A percentile compares a stretch with the other conserved stretches of the same genome.
Conservation (phyloP, 2,329 filamentous ascomycete species). For the Neoarthrinium moseri region DNA sequence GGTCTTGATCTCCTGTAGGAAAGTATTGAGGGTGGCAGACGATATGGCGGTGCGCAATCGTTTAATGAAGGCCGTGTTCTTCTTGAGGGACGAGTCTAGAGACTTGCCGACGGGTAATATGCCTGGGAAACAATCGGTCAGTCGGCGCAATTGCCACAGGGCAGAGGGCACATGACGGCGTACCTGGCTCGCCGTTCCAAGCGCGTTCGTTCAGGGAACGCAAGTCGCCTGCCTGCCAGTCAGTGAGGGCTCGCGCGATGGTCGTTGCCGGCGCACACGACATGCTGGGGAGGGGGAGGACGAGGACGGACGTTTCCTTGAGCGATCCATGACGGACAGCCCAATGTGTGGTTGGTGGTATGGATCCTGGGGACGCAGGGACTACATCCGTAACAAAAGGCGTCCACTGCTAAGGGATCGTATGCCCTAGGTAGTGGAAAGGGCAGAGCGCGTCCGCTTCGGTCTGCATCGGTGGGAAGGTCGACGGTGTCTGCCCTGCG, state of each 20-base stretch:
- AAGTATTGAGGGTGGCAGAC: conserved; percentile 74
- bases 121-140: conserved; percentile 52
- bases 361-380: conserved; percentile 21
- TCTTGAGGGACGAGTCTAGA: conserved; percentile 93
- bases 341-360: conserved; percentile 26
- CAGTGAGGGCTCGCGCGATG: not conserved
- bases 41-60: conserved; percentile 88
- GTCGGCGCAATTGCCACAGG: not conserved
- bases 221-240: conserved; percentile 68
- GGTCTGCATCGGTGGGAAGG: conserved; percentile 39
- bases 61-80: conserved; percentile 98
- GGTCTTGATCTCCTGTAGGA: conserved; percentile 85
- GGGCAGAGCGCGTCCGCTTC: conserved; percentile 38
- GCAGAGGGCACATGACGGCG: conserved; percentile 15
- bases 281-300: conserved; percentile 1
- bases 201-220: conserved; percentile 82
- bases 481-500: conserved; percentile 7
- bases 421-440: conserved; percentile 38
- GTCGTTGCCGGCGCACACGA: not conserved
- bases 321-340: conserved; percentile 60
- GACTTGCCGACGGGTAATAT: conserved; percentile 74
- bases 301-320: conserved; percentile 58
- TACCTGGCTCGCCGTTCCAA: conserved; percentile 88
- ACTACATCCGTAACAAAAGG: conserved; percentile 46
- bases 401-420: conserved; percentile 43